Evolutionary conservation across 495 filamentous ascomycete species (phyloP).

Genomic region (Wilcoxina mikolae): DNA sequence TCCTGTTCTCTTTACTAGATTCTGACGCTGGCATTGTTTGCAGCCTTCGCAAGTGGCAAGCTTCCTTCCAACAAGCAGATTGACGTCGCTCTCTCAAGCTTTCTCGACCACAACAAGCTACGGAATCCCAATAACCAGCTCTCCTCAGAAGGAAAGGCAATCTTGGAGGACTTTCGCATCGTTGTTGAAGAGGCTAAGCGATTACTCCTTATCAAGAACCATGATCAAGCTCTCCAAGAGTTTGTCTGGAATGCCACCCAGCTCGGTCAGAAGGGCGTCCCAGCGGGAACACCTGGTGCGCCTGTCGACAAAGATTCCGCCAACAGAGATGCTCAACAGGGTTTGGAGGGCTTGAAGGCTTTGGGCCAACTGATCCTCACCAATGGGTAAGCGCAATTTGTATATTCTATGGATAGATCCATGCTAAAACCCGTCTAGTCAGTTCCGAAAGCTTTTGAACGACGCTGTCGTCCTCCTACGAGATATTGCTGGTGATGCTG

Average conservation of each 20-base stretch:
- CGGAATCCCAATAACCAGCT: constrained; percentile 57
- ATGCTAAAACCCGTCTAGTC: constrained; percentile 25
- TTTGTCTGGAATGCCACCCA: constrained; percentile 88
- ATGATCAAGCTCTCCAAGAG: constrained; percentile 85
- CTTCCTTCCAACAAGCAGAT: constrained; percentile 94
- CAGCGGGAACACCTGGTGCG: constrained; percentile 41
- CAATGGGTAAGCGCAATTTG: constrained; percentile 53
- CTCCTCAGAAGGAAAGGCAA: constrained; percentile 60
- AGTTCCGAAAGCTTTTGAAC: constrained; percentile 38
- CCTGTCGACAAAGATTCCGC: constrained; percentile 61
- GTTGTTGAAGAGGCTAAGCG: constrained; percentile 81
- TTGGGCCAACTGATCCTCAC: constrained; percentile 81
- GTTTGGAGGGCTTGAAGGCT: constrained; percentile 71
- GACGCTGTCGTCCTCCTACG: constrained; percentile 73
- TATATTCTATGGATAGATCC: constrained; percentile 1
- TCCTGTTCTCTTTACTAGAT: not conserved
- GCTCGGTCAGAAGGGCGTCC: constrained; percentile 40
- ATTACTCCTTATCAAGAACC: constrained; percentile 85
- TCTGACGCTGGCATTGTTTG: not conserved
- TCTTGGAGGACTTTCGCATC: constrained; percentile 62
- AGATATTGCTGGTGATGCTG: constrained; percentile 82
- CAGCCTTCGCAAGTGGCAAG: constrained; percentile 79
- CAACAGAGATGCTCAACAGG: constrained; percentile 38
- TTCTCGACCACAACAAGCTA: constrained; percentile 36
- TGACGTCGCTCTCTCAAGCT: constrained; percentile 80